A percentile compares a stretch with the other conserved stretches of the same genome.
Conservation (phyloP, 495 filamentous ascomycete genomes). For the Aspergillus diversus region DNA sequence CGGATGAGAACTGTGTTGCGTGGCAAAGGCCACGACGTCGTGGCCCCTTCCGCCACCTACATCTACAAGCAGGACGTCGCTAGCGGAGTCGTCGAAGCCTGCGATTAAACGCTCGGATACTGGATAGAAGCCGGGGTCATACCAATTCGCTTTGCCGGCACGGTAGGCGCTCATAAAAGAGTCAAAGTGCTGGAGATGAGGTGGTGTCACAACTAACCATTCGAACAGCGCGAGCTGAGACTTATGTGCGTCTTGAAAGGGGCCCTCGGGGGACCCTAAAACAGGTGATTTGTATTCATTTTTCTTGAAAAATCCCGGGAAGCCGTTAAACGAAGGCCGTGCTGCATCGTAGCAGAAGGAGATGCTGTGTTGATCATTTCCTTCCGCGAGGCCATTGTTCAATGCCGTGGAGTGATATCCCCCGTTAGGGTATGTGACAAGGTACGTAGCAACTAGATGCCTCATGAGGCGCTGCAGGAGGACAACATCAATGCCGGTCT, state of each 20-base stretch:
- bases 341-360: conserved; percentile 32
- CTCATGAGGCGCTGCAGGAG: conserved; percentile 32
- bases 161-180: conserved; percentile 48
- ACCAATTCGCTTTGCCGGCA: conserved; percentile 48
- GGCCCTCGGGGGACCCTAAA: conserved; percentile 27
- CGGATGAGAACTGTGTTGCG: conserved; percentile 29
- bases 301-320: conserved; percentile 35
- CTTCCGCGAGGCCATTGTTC: conserved; percentile 30
- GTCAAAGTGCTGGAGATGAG: conserved; percentile 28
- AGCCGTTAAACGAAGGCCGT: conserved; percentile 30
- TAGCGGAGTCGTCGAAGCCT: conserved; percentile 18
- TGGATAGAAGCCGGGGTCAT: conserved; percentile 52
- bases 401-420: conserved; percentile 25
- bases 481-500: conserved; percentile 30
- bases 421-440: conserved; percentile 25
- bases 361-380: conserved; percentile 33
- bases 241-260: conserved; percentile 36
- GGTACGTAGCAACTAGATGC: conserved; percentile 33
- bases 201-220: conserved; percentile 30
- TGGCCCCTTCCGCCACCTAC: conserved; percentile 55
- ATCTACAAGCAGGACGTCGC: conserved; percentile 56
- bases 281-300: conserved; percentile 33
- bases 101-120: conserved; percentile 38
- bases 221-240: conserved; percentile 33
- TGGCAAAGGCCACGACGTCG: conserved; percentile 46